Percentiles rank a stretch among this genome's conserved stretches.
These are phyloP conservation scores for Bidens hawaiensis DNA, from an alignment of 140 eudicot species.

Conservation along the genomic window DNA sequence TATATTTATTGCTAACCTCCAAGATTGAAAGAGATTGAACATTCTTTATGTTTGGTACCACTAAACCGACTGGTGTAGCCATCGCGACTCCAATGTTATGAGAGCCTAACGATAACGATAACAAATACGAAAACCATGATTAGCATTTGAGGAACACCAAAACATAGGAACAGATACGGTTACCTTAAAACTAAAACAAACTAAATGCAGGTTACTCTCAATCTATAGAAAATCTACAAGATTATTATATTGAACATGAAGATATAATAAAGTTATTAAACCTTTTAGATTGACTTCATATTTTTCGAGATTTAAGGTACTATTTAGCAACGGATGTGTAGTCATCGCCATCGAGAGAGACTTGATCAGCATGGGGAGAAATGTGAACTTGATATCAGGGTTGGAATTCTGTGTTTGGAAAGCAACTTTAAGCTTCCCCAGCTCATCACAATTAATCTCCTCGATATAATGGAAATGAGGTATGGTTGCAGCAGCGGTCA, in stretches of 20 bases:
- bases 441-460: constrained; percentile 64
- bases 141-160: neutral
- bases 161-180: too few species aligned
- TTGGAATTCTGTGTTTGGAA: constrained; percentile 64
- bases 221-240: too few species aligned
- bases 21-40: constrained; percentile 79
- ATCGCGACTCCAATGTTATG: constrained; percentile 92
- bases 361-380: constrained; percentile 71
- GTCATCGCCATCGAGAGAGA: constrained; percentile 81
- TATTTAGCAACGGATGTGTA: constrained; percentile 66
- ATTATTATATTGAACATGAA: neutral
- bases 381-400: constrained; percentile 71
- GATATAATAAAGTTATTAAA: constrained; percentile 18
- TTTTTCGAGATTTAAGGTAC: constrained; percentile 65
- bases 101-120: constrained; percentile 42
- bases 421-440: constrained; percentile 58
- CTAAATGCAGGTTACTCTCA: too few species aligned
- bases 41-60: constrained; percentile 94
- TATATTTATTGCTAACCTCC: constrained; percentile 50
- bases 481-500: constrained; percentile 74
- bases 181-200: too few species aligned
- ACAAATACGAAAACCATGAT: neutral
- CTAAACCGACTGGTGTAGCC: constrained; percentile 89
- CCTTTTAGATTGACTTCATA: constrained; percentile 80
- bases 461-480: constrained; percentile 95